Evolutionary conservation across 805 yeast genomes (phyloP), one percentile per base, ranked within the genome.

Genomic region (Saturnispora quitensis): DNA sequence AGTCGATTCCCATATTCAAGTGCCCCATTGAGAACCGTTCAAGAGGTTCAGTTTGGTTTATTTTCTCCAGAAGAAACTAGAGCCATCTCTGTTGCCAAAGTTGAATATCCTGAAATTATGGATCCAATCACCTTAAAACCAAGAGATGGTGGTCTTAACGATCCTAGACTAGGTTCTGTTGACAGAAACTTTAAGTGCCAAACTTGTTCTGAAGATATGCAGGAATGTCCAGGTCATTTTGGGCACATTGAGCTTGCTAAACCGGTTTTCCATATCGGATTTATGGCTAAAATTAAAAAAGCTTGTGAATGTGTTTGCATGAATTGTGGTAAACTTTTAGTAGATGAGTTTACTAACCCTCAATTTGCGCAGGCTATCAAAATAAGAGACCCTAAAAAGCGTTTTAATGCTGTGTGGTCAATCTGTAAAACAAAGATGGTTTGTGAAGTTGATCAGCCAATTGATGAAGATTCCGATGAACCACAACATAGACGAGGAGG

Each of bases 91-190:
- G 99, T 95, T 54, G 98, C 97, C 43, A 93, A 93, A 67, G 89
- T 93, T 64, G 97, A 91, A 70, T 93, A 86, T 64, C 99, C 99
- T 22, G 99, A 93, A 71, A 93, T 97, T n/a, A 93, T 93, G 96
- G 99, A 93, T 69, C 97, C 90, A 69, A 81, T 96, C 40, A 89
- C 95, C 53, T 85, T 86, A 65, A 86, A 87, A 58, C 97, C 98
- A 46, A 82, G 97, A 68, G 90, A 89, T 59, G 97, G 97, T 57
- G 99, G 99, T 55, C 74, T 93, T 56, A 91, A 90, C 67, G 99
- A 95, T 68, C 98, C 99, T 55, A 82, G 98, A 62, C 76, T 93
- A 55, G 99, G 99, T 48, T 86, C 97, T 4, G 90, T 93, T 61
- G 99, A 93, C 70, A 84, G 99, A 68, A 91, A 90, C 68, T 87